Evolutionary conservation across 192 early-diverging fungal genomes (phyloP).

Genomic region (Lunasporangiospora selenospora): DNA sequence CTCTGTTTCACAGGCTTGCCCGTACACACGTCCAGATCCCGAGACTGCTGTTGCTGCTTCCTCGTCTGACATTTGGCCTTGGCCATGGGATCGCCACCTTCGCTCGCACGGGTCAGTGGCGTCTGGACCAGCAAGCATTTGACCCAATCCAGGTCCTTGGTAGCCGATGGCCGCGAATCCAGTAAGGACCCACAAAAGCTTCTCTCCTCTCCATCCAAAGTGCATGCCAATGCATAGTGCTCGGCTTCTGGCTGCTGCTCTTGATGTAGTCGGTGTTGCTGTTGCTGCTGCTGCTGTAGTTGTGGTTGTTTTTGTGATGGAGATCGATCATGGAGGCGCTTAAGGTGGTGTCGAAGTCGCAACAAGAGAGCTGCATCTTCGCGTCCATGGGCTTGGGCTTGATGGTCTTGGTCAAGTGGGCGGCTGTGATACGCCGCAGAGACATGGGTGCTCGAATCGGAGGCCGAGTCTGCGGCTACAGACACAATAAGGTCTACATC

Average conservation of each 20-base stretch:
- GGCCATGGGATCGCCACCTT: too few species aligned
- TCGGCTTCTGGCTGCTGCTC: background rate
- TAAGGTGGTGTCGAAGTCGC: background rate
- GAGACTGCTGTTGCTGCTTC: background rate
- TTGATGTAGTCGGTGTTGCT: background rate
- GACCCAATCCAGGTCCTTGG: constrained; percentile 28
- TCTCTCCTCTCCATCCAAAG: background rate
- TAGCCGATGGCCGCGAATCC: constrained; percentile 13
- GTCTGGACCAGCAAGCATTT: constrained; percentile 37
- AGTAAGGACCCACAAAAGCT: constrained; percentile 23
- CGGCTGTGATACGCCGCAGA: too few species aligned
- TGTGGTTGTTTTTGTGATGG: too few species aligned
- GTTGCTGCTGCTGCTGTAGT: background rate
- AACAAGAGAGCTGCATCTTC: background rate
- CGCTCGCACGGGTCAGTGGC: background rate
- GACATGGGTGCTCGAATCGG: too few species aligned
- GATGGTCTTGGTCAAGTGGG: too few species aligned
- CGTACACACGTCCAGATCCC: background rate
- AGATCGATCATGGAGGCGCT: too few species aligned
- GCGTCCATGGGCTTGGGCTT: background rate
- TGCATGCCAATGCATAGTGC: background rate
- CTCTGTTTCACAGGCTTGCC: background rate
- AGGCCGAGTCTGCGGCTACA: too few species aligned
- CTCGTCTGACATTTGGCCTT: too few species aligned
- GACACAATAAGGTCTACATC: background rate